These are phyloP conservation scores for Fusarium begoniae DNA, from an alignment of 2,329 filamentous ascomycete genomes.

Conservation along the genomic window DNA sequence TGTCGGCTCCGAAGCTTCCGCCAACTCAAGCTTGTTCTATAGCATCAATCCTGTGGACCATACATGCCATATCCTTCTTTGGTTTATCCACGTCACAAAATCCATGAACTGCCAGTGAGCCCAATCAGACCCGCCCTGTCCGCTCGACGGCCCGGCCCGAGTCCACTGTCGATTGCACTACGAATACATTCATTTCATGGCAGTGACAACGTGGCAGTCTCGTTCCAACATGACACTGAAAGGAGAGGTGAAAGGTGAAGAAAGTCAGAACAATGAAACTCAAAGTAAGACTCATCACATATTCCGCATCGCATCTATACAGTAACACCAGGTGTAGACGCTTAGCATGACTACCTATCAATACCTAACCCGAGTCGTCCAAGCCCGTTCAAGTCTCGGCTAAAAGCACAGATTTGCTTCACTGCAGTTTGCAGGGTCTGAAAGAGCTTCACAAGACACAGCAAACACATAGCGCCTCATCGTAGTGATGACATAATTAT, in stretches of 20 bases:
- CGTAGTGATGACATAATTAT: background rate
- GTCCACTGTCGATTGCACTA: background rate
- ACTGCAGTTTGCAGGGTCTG: background rate
- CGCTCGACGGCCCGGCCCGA: background rate
- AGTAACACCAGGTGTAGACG: background rate
- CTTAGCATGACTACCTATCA: background rate
- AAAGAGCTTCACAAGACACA: background rate
- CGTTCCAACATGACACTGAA: background rate
- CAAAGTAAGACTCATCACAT: accelerated
- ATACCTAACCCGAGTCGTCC: background rate
- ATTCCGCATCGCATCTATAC: background rate
- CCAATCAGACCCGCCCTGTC: background rate
- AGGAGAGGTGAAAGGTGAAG: accelerated
- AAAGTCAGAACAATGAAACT: background rate
- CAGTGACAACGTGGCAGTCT: background rate
- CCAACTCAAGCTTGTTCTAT: background rate
- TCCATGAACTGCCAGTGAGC: background rate
- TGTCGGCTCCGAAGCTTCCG: background rate
- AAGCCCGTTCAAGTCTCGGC: background rate
- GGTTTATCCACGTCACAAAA: background rate
- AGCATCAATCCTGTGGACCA: background rate
- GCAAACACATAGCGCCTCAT: background rate
- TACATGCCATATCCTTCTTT: background rate
- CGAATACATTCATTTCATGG: background rate
- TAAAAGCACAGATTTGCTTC: background rate